Evolutionary conservation across 2,329 filamentous ascomycete genomes (phyloP), one percentile per base, ranked within the genome.

Genomic region (Exophiala bonariae): DNA sequence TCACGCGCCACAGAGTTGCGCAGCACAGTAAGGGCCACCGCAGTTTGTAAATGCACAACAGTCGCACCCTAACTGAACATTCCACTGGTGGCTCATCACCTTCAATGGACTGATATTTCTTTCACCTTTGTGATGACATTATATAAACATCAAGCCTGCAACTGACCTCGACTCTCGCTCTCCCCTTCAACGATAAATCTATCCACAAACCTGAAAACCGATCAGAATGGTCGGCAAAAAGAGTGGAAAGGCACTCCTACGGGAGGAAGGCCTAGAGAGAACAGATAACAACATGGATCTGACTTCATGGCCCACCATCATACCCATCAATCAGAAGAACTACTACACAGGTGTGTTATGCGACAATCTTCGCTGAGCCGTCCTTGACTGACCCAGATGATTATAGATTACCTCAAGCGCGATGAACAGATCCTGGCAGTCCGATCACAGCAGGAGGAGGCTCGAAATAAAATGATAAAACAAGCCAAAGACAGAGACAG

Each of bases 281-380:
- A 97, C 93, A 51, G 93, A 99, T 76, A 99, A 99, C 81, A 91
- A 92, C 72, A 92, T 99, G 86, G 93, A 91, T 65, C 82, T 93
- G 64, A 88, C 90, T 38, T 95, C 80, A 67, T 99, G 93, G 92
- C 92, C 93, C 8, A 86, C 93, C 63, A 84, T 96, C 48, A 79
- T 82, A 34, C 89, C 93, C 61, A 99, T 99, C 71, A 99, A 99
- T 66, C 93, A 99, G 69, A 99, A 99, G 75, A 99, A 99, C 69
- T 99, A 99, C 70, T 96, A 96, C 68, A 96, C 91, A 36, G 48
- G 48, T 50, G 22, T 18, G 48, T 20, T 26, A 14, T 4, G 8
- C n/a, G n/a, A n/a, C n/a, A n/a, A n/a, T n/a, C n/a, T n/a, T n/a
- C n/a, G n/a, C 19, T 7, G 14, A 19, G 8, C 13, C 8, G 86